Base-by-base conservation (phyloP, 1,284 basidiomycete species). In the Ceratobasidium sp. region DNA sequence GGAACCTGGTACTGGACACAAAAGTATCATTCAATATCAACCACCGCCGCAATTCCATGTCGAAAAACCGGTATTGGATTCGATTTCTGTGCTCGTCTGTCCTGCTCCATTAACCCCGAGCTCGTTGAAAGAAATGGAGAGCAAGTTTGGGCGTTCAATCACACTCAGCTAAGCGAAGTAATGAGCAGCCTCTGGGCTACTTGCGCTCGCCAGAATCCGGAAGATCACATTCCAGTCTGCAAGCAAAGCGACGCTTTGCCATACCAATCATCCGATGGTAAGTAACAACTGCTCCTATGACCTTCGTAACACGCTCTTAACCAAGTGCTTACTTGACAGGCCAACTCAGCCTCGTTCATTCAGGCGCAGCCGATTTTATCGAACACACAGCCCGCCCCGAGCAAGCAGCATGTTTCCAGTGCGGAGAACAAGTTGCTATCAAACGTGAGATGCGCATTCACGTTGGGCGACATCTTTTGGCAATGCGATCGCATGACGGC, bases 1-100 rank as follows among this genome's bases (percentile, higher is more conserved):
- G 71, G 71, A 13, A 33, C 33, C 12, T 73, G 71, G 71, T 73
- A 64, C 33, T 73, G 71, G 71, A 73, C 67, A 7, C 49, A 55
- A 18, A 1, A n/a, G 46, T 69, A 53, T 28, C 49, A 69, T n/a
- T 9, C 26, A 0, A 33, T 12, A 5, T 9, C 67, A 15, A 53
- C 53, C 10, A 53, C 10, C 5, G 28, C 67, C 4, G 26, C 49
- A 4, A 33, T 51, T 1, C 49, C 67, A 13, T 51, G 55, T 40
- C 49, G 51, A 40, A 69, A 69, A 15, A 26, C 49, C 0, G 5
- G 6, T 13, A 15, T n/a, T 0, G 49, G 67, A 2, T 23, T 28
- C 4, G 67, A 69, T 39, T 69, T 69, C 40, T 15, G 9, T 33
- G 67, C 67, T 7, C 46, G 26, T 0, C 20, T 53, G 9, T 53